Evolutionary conservation across 352 stramenopile genomes (phyloP).

Genomic region (Globisporangium irregulare): DNA sequence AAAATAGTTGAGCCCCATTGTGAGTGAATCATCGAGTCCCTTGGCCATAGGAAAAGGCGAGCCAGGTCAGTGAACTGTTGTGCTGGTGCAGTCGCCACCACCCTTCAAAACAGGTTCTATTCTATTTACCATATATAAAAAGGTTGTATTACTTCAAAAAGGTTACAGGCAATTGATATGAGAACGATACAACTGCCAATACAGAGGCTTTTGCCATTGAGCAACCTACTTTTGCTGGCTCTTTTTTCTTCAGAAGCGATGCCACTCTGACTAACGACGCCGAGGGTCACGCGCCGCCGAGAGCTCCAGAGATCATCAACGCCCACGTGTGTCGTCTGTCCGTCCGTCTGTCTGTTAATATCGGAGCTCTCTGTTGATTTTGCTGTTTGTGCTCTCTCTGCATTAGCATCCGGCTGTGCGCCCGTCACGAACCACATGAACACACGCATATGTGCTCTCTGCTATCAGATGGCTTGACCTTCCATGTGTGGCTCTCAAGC

Average conservation of each 20-base stretch:
- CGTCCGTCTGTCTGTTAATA: not conserved
- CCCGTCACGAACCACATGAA: not conserved
- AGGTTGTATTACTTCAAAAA: not conserved
- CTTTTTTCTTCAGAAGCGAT: conserved; percentile 3
- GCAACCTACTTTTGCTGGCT: not conserved
- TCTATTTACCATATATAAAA: not conserved
- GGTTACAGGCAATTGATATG: not conserved
- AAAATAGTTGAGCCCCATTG: not conserved
- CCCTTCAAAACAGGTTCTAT: not conserved
- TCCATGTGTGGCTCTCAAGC: not conserved
- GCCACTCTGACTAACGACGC: conserved; percentile 5
- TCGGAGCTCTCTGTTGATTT: not conserved
- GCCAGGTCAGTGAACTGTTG: not conserved
- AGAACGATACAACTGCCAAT: not conserved
- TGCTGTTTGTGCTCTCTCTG: not conserved
- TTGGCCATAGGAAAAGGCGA: conserved; percentile 1
- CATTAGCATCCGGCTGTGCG: not conserved
- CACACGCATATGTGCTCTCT: not conserved
- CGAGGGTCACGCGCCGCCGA: not conserved
- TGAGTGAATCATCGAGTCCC: not conserved
- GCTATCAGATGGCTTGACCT: not conserved
- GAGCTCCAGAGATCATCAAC: not conserved
- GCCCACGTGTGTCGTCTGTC: not conserved
- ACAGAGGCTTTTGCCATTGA: not conserved
- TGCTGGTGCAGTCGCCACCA: not conserved